phyloP scores from a whole-genome alignment of 129 eudicot species.

The Apium graveolens region DNA sequence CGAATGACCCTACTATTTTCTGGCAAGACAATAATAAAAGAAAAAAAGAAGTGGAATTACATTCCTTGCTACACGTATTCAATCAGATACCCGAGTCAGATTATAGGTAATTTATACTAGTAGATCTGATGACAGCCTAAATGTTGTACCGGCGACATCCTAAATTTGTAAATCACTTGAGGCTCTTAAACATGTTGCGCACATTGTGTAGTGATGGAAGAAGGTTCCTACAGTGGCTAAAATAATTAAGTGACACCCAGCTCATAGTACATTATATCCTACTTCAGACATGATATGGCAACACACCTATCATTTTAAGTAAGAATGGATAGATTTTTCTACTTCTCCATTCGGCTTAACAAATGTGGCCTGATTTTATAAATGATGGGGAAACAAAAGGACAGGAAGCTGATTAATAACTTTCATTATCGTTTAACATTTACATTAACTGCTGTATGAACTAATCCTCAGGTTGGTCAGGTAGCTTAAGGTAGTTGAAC shows the following conservation, averaged over 20 bases:
- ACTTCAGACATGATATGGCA: not conserved
- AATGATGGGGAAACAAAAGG: not conserved
- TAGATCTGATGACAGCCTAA: not conserved
- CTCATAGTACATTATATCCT: not conserved
- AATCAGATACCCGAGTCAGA: not conserved
- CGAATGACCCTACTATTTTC: not conserved
- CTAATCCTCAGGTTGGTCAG: not conserved
- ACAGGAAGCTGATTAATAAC: not conserved
- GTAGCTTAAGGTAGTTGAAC: not conserved
- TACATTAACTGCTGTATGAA: not conserved
- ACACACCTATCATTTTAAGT: not conserved
- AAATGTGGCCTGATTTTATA: not conserved
- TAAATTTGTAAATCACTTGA: not conserved
- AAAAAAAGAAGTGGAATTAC: not conserved
- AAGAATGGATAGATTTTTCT: not conserved
- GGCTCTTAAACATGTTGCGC: not conserved
- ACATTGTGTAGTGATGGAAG: not conserved
- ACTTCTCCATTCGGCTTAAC: not conserved
- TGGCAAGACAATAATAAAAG: not conserved
- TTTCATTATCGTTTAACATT: not conserved
- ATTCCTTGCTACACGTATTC: not conserved
- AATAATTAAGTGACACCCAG: not conserved
- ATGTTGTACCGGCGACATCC: not conserved
- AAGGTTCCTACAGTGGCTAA: not conserved
- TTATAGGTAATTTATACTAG: not conserved